phyloP scores from a whole-genome alignment of 2,329 filamentous ascomycete genomes.

The Hypoxylon sp. region DNA sequence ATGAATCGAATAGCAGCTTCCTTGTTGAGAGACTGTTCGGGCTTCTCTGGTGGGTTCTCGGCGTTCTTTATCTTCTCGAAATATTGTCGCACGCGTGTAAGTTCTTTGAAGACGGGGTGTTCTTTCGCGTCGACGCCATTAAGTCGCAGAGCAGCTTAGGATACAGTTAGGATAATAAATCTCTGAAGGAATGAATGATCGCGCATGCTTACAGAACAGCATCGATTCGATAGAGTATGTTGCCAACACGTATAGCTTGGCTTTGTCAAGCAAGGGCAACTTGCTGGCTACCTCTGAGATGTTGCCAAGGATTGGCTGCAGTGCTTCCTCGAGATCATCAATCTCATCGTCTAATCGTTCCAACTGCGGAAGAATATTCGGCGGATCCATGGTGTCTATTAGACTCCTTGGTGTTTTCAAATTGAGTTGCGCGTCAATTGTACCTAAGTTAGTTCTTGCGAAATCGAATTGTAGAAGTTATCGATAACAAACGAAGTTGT shows the following conservation, averaged over 20 bases:
- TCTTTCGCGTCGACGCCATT: slow-evolving; percentile 82
- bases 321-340: slow-evolving; percentile 76
- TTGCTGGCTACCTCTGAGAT: slow-evolving; percentile 76
- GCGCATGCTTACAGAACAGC: slow-evolving; percentile 75
- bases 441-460: too few species aligned
- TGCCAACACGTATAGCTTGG: slow-evolving; percentile 88
- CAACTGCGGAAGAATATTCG: slow-evolving; percentile 71
- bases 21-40: slow-evolving; percentile 69
- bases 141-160: slow-evolving; percentile 73
- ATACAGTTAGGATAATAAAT: slow-evolving; percentile 16
- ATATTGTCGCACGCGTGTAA: slow-evolving; percentile 88
- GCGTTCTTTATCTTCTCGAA: slow-evolving; percentile 87
- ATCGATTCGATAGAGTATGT: slow-evolving; percentile 92
- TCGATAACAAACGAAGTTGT: too few species aligned
- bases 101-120: slow-evolving; percentile 85
- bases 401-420: too few species aligned
- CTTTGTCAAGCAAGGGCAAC: slow-evolving; percentile 91
- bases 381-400: slow-evolving; percentile 57
- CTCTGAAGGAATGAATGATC: background rate
- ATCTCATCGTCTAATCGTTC: slow-evolving; percentile 80
- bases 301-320: slow-evolving; percentile 76
- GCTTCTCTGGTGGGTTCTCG: slow-evolving; percentile 69
- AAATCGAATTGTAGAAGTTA: too few species aligned
- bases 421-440: too few species aligned
- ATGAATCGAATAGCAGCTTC: slow-evolving; percentile 83